Percentiles rank a stretch among this genome's conserved stretches.
These are phyloP conservation scores for Symmetrospora coprosmae DNA, from an alignment of 768 basidiomycete genomes.

Conservation along the genomic window DNA sequence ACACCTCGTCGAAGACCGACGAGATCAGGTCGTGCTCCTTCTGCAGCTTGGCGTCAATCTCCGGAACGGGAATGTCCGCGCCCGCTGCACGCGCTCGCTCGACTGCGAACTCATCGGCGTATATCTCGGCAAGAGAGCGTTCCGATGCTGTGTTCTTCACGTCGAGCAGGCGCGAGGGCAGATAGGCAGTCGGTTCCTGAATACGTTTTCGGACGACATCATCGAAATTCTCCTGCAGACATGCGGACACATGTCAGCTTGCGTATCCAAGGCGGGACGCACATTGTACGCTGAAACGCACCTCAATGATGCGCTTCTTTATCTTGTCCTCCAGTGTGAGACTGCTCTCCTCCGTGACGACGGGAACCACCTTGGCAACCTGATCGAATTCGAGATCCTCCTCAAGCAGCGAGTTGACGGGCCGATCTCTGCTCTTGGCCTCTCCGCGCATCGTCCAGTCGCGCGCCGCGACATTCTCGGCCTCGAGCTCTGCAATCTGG, in stretches of 20 bases:
- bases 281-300: constrained; percentile 32
- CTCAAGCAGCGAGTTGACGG: constrained; percentile 78
- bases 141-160: constrained; percentile 74
- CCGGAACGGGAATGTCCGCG: constrained; percentile 45
- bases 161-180: constrained; percentile 78
- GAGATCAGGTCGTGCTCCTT: constrained; percentile 83
- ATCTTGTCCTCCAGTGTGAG: constrained; percentile 73
- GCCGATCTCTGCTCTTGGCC: constrained; percentile 62
- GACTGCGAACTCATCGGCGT: constrained; percentile 76
- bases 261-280: neutral
- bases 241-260: neutral
- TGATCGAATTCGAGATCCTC: constrained; percentile 93
- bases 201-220: constrained; percentile 75
- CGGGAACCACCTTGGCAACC: constrained; percentile 66
- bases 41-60: constrained; percentile 71
- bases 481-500: constrained; percentile 68
- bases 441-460: constrained; percentile 90
- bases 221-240: constrained; percentile 53
- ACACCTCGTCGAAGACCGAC: constrained; percentile 67
- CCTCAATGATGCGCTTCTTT: constrained; percentile 71
- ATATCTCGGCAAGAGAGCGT: constrained; percentile 85
- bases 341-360: constrained; percentile 77
- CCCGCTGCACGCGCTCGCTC: constrained; percentile 42
- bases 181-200: constrained; percentile 68
- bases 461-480: constrained; percentile 73